Evolutionary conservation across 2,329 filamentous ascomycete genomes (phyloP).

Genomic region (Diplocarpon rosae): DNA sequence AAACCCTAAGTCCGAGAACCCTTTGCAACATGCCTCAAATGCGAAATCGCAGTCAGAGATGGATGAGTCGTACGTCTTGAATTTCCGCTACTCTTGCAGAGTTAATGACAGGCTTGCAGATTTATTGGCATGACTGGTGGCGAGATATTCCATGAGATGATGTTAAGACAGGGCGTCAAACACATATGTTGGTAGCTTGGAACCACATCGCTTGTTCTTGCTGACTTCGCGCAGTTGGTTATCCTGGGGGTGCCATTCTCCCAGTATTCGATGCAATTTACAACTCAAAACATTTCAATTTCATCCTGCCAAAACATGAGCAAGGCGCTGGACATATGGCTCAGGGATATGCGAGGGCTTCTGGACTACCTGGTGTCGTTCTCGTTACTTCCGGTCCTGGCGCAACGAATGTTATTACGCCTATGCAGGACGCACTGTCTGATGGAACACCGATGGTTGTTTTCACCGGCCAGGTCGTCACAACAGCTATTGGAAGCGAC

Average conservation of each 20-base stretch:
- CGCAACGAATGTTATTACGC: constrained; percentile 92
- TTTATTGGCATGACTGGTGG: constrained; percentile 94
- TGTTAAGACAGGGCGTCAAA: constrained; percentile 84
- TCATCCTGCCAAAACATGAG: constrained; percentile 90
- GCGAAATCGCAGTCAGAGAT: constrained; percentile 46
- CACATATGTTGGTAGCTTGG: constrained; percentile 66
- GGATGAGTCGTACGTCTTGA: constrained; percentile 63
- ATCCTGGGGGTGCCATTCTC: constrained; percentile 91
- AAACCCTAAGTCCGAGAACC: constrained; percentile 39
- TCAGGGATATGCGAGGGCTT: constrained; percentile 88
- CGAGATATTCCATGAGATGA: constrained; percentile 99
- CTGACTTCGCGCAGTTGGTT: constrained; percentile 49
- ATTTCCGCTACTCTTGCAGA: constrained; percentile 11
- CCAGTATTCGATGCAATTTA: constrained; percentile 98
- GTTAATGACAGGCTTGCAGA: constrained; percentile 31
- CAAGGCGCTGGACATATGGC: constrained; percentile 99
- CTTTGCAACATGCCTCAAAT: constrained; percentile 56
- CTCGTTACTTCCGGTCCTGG: constrained; percentile 94
- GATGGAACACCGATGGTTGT: constrained; percentile 95
- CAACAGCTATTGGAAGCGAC: constrained; percentile 83
- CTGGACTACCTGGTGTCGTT: constrained; percentile 88
- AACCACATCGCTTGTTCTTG: not conserved
- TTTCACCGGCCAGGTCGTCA: constrained; percentile 87
- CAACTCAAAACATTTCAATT: constrained; percentile 94
- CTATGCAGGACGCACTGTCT: constrained; percentile 90